phyloP scores from a whole-genome alignment of 345 rosid genomes.

The Melaleuca quinquenervia region DNA sequence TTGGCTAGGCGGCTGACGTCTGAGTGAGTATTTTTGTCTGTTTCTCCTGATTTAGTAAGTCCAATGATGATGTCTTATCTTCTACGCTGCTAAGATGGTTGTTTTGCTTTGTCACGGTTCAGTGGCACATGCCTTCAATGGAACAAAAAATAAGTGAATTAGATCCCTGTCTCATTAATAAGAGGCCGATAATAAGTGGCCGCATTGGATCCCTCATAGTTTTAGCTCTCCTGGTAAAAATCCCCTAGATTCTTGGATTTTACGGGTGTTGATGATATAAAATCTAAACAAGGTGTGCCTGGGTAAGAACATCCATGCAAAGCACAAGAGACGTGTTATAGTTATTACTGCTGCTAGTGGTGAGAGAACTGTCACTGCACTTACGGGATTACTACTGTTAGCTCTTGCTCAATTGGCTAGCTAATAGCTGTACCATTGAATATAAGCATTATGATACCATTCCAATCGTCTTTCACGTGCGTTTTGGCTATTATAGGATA shows the following conservation, averaged over 20 bases:
- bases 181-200: not conserved
- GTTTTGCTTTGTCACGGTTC: not conserved
- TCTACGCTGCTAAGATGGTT: not conserved
- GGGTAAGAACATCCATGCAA: too few relatives aligned
- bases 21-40: constrained; percentile 42
- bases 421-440: not conserved
- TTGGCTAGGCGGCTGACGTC: constrained; percentile 77
- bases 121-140: too few relatives aligned
- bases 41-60: not conserved
- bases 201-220: not conserved
- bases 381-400: not conserved
- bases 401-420: not conserved
- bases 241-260: not conserved
- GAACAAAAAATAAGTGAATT: not conserved
- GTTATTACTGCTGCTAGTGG: not conserved
- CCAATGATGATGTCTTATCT: not conserved
- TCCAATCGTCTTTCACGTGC: not conserved
- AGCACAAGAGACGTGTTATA: too few relatives aligned
- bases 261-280: not conserved
- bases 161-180: not conserved
- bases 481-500: not conserved
- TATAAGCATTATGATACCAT: not conserved
- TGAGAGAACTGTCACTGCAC: not conserved
- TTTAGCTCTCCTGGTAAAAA: not conserved
- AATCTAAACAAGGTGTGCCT: too few relatives aligned